Base-by-base conservation (phyloP, 495 filamentous ascomycete genomes). In the Margaritispora aquatica region DNA sequence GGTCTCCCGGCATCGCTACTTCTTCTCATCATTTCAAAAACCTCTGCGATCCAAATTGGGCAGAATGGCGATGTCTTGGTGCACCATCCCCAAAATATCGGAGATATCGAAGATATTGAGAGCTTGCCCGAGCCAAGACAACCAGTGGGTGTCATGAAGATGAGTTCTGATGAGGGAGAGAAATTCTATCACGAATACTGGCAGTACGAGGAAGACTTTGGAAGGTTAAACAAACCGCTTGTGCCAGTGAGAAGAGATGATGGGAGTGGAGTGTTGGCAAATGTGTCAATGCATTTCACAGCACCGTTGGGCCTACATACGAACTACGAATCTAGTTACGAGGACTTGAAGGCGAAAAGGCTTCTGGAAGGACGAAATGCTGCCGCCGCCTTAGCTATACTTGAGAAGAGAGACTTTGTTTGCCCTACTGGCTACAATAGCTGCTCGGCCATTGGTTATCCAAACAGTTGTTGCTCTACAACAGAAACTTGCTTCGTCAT, bases 141-240 rank as follows among this genome's bases (percentile, higher is more conserved):
- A 20, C 75, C 77, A 1, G 63, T 74, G 13, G 80, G 70, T 15
- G 73, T 90, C 21, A 73, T 75, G 55, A 97, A 96, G 67, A 96
- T 96, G 90, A 84, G 81, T 51, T 73, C 69, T 3, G 89, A 96
- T 68, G 83, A 88, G 59, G 86, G 87, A 34, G 89, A 95, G 69
- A 97, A 93, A 75, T 93, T 97, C 73, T 86, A 85, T 63, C 75
- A 80, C 31, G 74, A 82, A 27, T 83, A 84, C 63, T 84, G 86
- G 84, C 69, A 74, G 26, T 86, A 84, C 56, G 74, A 67, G 15
- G 38, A 59, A 41, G 51, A 61, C 21, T 66, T 57, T 2, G 64
- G 66, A 15, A 34, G 55, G 29, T 46, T 34, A 17, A 29, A 29
- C 3, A 27, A 27, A 11, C 20, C n/a, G 21, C 29, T 38, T 5